Percentiles rank a stretch among this genome's conserved stretches.
Evolutionary conservation across 1,139 yeast genomes (phyloP).

Genomic region (Kurtzmaniella quercitrusa): DNA sequence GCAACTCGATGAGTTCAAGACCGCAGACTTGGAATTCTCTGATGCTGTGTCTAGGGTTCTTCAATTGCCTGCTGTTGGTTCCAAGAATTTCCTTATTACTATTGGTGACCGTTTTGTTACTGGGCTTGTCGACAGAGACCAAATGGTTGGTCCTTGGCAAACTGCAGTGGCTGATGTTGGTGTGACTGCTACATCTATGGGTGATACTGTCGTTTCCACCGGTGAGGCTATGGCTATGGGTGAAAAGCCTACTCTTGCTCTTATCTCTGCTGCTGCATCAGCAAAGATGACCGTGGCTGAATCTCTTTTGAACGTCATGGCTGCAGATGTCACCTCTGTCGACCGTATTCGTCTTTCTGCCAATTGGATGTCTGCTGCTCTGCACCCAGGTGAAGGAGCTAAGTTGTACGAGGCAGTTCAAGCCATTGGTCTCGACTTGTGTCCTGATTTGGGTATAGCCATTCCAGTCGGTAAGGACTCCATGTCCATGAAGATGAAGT

Average conservation of each 20-base stretch:
- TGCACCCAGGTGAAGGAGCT: conserved; percentile 93
- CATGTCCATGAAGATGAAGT: conserved; percentile 99
- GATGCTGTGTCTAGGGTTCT: conserved; percentile 82
- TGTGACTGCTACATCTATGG: conserved; percentile 88
- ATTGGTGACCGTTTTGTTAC: conserved; percentile 97
- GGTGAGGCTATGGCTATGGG: conserved; percentile 99
- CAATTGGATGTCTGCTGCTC: conserved; percentile 99
- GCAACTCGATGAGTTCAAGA: conserved; percentile 45
- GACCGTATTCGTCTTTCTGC: conserved; percentile 86
- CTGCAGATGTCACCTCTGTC: conserved; percentile 80
- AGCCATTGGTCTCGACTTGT: conserved; percentile 90
- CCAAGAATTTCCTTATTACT: conserved; percentile 90
- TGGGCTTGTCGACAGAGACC: conserved; percentile 96
- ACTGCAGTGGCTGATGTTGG: conserved; percentile 99
- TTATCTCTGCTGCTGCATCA: conserved; percentile 91
- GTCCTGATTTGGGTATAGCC: conserved; percentile 87
- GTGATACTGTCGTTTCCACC: conserved; percentile 61
- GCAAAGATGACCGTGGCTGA: conserved; percentile 97
- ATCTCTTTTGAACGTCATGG: conserved; percentile 80
- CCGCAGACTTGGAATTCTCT: conserved; percentile 30
- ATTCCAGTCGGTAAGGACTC: conserved; percentile 99
- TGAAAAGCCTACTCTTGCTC: conserved; percentile 88
- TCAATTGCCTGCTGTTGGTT: conserved; percentile 90
- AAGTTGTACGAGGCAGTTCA: conserved; percentile 95
- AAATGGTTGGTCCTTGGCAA: conserved; percentile 99